Percentiles rank a stretch among this genome's conserved stretches.
Evolutionary conservation across 1,284 basidiomycete genomes (phyloP).

Genomic region (Ceratobasidium sp.): DNA sequence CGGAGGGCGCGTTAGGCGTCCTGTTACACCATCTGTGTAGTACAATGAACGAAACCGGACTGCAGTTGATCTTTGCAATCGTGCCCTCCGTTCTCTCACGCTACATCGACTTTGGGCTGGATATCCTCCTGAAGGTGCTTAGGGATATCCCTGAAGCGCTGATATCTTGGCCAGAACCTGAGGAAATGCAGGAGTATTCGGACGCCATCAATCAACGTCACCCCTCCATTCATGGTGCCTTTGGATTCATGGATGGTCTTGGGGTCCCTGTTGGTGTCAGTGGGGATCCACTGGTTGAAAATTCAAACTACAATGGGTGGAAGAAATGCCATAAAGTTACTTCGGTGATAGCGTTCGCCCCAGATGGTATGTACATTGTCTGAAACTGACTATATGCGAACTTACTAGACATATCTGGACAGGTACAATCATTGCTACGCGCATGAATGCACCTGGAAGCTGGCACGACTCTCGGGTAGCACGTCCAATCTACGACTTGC

Average conservation of each 20-base stretch:
- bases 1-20: conserved; percentile 61
- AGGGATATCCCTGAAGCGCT: conserved; percentile 53
- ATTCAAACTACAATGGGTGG: conserved; percentile 65
- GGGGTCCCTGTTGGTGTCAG: conserved; percentile 49
- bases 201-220: conserved; percentile 55
- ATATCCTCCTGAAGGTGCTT: conserved; percentile 54
- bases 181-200: conserved; percentile 52
- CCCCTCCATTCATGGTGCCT: conserved; percentile 56
- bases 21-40: conserved; percentile 60
- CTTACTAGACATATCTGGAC: conserved; percentile 2
- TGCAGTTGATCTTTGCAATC: conserved; percentile 57
- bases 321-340: conserved; percentile 57
- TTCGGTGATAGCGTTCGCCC: conserved; percentile 51
- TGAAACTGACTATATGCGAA: background rate
- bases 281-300: conserved; percentile 58
- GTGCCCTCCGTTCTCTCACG: conserved; percentile 50
- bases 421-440: conserved; percentile 55
- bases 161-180: conserved; percentile 54
- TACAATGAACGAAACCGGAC: conserved; percentile 55
- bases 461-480: conserved; percentile 62
- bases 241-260: conserved; percentile 54
- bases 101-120: conserved; percentile 56
- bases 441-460: conserved; percentile 60
- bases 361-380: conserved; percentile 52
- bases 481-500: conserved; percentile 55